Base-by-base conservation (phyloP, 1,284 basidiomycete species). In the Ustilago vetiveriae region DNA sequence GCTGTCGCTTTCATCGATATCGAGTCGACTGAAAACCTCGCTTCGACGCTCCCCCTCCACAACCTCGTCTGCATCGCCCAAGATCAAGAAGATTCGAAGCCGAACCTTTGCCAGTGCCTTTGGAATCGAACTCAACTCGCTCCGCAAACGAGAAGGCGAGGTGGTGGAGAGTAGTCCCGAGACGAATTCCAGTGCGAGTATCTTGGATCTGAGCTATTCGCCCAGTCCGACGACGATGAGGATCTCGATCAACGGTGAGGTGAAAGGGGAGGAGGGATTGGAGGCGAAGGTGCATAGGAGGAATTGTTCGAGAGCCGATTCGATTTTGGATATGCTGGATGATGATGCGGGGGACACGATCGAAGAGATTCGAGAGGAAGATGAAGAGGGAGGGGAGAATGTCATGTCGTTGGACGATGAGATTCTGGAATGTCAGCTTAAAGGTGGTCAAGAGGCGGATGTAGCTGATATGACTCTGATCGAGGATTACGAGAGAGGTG, bases 71-170 rank as follows among this genome's bases (percentile, higher is more conserved):
- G 14, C 19, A 3, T 29, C 19, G 7, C 24, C 17, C 9, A 36
- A 26, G 4, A 37, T 67, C 11, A 56, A 52, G 33, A 67, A 62
- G 40, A 33, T 67, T 26, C 45, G 64, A 0, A 67, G 64, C 35
- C 21, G 64, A 10, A 67, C 64, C 10, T 67, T 67, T 29, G 64
- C 64, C 3, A 56, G 52, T 0, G 64, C 64, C 4, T 67, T 67
- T 23, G 64, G 64, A 3, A 67, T 67, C 40, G 64, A 67, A 45
- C 38, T 67, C 22, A 24, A 29, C 16, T 10, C 48, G 23, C 37
- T 67, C 26, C 30, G n/a, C n/a, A 22, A 47, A 30, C 23, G 38
- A 38, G 6, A 38, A n/a, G n/a, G n/a, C n/a, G n/a, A n/a, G 24
- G 16, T 38, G 27, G 47, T 55, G 5, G 60, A 64, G 6, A 53